Evolutionary conservation across 2,329 filamentous ascomycete species (phyloP), one percentile per base, ranked within the genome.

Genomic region (Colletotrichum salicis): DNA sequence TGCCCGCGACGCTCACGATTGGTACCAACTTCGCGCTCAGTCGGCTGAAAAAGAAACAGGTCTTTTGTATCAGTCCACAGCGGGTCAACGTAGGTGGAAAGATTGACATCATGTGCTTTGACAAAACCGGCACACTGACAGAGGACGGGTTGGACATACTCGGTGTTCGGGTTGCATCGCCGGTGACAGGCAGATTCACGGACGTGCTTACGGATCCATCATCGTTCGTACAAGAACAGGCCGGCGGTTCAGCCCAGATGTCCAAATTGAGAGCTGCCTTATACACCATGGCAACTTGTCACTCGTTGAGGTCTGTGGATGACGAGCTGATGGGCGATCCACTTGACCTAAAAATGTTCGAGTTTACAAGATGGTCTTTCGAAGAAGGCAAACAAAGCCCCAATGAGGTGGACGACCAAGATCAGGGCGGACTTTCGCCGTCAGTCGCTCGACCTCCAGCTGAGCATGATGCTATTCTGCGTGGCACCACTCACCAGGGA

Each of bases 31-130:
- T 99, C 80, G 97, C 96, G 2, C 85, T 99, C 1, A 92, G 90
- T 12, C 90, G 96, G 31, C 86, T 99, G 35, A 97, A 95, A 82
- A 90, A 92, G 74, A 95, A 97, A 80, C 89, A 95, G 55, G 98
- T 99, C 48, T 99, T 97, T 79, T 99, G 96, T 79, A 99, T 98
- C 78, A 98, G 96, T 75, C 96, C 97, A 0, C 96, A 99, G 78
- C 90, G 96, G 77, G 96, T 99, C 68, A 99, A 98, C 77, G 95
- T 99, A 6, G 96, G 94, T 19, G 96, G 97, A 61, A 98, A 98
- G 81, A 85, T 99, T 4, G 96, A 99, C 79, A 90, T 98, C 12
- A 93, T 99, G 83, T 98, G 96, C 82, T 99, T 99, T 75, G 96
- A 99, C 83, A 99, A 99, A 84, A 99, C 96, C 0, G 96, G 96